A percentile compares a stretch with the other conserved stretches of the same genome.
Conservation (phyloP, 2,329 filamentous ascomycete genomes). For the Diatrype stigma region DNA sequence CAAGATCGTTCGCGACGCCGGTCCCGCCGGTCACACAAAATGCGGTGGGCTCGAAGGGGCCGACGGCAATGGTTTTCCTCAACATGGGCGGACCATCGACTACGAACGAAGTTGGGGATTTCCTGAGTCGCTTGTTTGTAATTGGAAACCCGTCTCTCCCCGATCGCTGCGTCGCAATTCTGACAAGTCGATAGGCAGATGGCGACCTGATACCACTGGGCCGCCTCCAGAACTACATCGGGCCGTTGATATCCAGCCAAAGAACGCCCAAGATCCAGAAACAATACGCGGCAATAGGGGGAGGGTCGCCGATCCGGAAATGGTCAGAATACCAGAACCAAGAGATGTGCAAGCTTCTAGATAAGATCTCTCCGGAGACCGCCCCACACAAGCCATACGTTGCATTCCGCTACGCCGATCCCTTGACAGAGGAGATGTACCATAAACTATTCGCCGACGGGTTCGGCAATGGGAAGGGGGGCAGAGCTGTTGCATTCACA, state of each 20-base stretch:
- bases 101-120: constrained; percentile 81
- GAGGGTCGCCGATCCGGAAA: constrained; percentile 95
- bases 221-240: constrained; percentile 83
- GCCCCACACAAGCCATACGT: constrained; percentile 97
- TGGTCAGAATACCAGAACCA: constrained; percentile 94
- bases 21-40: constrained; percentile 78
- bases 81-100: constrained; percentile 98
- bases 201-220: constrained; percentile 94
- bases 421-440: constrained; percentile 94
- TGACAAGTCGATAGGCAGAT: constrained; percentile 61
- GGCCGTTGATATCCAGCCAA: constrained; percentile 77
- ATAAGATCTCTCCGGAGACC: constrained; percentile 84
- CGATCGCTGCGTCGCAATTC: constrained; percentile 1
- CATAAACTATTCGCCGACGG: constrained; percentile 77
- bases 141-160: constrained; percentile 27
- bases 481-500: constrained; percentile 91
- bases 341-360: constrained; percentile 97
- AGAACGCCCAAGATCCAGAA: constrained; percentile 95
- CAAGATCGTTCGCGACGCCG: constrained; percentile 52
- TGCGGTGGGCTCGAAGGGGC: constrained; percentile 65
- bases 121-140: constrained; percentile 89
- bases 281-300: constrained; percentile 92
- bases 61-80: constrained; percentile 96
- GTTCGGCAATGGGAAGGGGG: constrained; percentile 85
- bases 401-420: constrained; percentile 91